phyloP scores from a whole-genome alignment of 1,284 basidiomycete genomes.

The Austropuccinia psidii region DNA sequence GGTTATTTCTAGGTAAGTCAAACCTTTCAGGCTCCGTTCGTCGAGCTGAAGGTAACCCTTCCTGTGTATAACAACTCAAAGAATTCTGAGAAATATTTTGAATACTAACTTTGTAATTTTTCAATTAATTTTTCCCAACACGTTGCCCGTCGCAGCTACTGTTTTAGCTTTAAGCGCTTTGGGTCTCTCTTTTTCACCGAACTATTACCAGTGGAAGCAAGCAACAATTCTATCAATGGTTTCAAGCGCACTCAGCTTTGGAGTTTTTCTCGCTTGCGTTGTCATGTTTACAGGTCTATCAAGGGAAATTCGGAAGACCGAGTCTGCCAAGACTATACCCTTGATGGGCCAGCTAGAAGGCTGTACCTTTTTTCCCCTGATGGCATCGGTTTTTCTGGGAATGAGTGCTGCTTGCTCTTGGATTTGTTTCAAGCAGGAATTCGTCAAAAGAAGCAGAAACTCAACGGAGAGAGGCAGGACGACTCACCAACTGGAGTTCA shows the following conservation, averaged over 20 bases:
- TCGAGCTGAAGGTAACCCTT: not conserved
- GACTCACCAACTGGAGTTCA: not conserved
- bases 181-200: conserved; percentile 23
- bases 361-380: conserved; percentile 13
- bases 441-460: conserved; percentile 10
- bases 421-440: conserved; percentile 24
- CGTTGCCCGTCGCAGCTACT: not conserved
- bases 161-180: conserved; percentile 7
- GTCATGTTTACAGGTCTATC: conserved; percentile 17
- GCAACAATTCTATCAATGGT: conserved; percentile 15
- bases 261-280: conserved; percentile 18
- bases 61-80: too few relatives aligned
- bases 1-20: conserved; percentile 16
- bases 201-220: conserved; percentile 30
- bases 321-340: conserved; percentile 29
- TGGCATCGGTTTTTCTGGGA: not conserved
- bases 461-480: conserved; percentile 3
- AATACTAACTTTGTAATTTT: not conserved
- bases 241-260: conserved; percentile 24
- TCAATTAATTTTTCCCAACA: not conserved
- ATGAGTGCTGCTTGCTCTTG: conserved; percentile 12
- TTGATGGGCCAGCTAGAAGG: conserved; percentile 10
- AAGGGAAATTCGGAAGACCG: conserved; percentile 6
- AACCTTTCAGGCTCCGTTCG: not conserved
- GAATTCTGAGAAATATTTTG: too few relatives aligned